Percentiles rank a stretch among this genome's conserved stretches.
Conservation (phyloP, 2,329 filamentous ascomycete genomes). For the Acephala macrosclerotiorum region DNA sequence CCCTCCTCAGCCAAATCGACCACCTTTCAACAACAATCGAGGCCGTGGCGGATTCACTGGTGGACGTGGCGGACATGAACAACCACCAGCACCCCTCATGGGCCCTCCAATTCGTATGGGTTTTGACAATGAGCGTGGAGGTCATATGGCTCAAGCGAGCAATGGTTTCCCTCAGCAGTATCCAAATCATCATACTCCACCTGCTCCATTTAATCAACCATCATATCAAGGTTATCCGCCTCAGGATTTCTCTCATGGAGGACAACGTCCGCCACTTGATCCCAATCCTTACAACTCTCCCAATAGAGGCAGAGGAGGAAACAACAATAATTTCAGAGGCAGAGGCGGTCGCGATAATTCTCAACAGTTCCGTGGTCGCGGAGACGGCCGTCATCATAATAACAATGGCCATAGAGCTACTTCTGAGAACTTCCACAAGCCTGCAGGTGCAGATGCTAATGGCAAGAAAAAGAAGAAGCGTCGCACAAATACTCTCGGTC, state of each 20-base stretch:
- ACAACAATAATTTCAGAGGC: conserved; percentile 43
- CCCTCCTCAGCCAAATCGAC: conserved; percentile 38
- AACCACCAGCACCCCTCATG: conserved; percentile 51
- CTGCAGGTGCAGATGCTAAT: conserved; percentile 53
- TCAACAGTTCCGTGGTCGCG: conserved; percentile 46
- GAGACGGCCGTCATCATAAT: conserved; percentile 39
- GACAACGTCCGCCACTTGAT: conserved; percentile 45
- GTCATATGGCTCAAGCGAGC: conserved; percentile 52
- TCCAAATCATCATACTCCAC: conserved; percentile 43
- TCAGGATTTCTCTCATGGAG: conserved; percentile 44
- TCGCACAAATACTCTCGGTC: conserved; percentile 74
- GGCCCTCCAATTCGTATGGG: conserved; percentile 63
- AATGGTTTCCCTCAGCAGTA: conserved; percentile 50
- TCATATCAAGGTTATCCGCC: conserved; percentile 50
- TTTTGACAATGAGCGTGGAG: conserved; percentile 56
- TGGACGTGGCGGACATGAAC: conserved; percentile 51
- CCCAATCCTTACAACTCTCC: conserved; percentile 47
- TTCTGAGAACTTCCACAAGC: conserved; percentile 52
- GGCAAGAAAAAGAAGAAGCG: conserved; percentile 72
- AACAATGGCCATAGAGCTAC: conserved; percentile 37
- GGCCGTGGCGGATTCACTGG: conserved; percentile 47
- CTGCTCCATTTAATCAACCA: conserved; percentile 41
- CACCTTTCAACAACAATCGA: conserved; percentile 50
- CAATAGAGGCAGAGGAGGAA: conserved; percentile 50
- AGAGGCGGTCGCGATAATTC: conserved; percentile 50